phyloP scores from a whole-genome alignment of 768 basidiomycete species.

The Leucogyrophana mollusca region DNA sequence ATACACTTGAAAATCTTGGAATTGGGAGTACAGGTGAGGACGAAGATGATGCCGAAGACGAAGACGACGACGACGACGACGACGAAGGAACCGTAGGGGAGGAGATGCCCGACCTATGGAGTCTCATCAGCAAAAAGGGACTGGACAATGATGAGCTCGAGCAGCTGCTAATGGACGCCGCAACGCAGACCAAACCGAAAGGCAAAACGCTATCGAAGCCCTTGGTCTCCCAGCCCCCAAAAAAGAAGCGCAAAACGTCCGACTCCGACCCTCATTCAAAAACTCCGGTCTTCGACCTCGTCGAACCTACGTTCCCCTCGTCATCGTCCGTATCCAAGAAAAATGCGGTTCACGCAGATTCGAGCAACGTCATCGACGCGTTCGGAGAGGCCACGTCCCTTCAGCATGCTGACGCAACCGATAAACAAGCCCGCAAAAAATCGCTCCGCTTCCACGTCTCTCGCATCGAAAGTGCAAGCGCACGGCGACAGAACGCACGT shows the following conservation, averaged over 20 bases:
- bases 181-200: conserved; percentile 7
- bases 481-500: conserved; percentile 72
- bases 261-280: conserved; percentile 15
- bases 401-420: conserved; percentile 68
- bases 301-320: conserved; percentile 69
- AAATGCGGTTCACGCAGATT: conserved; percentile 10
- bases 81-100: conserved; percentile 32
- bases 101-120: conserved; percentile 45
- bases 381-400: conserved; percentile 78
- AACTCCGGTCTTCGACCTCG: conserved; percentile 66
- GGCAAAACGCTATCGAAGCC: conserved; percentile 17
- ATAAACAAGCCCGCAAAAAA: conserved; percentile 80
- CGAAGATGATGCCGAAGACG: conserved; percentile 47
- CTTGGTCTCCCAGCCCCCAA: conserved; percentile 35
- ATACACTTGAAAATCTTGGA: conserved; percentile 83
- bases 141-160: conserved; percentile 51
- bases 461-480: conserved; percentile 81
- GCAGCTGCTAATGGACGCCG: conserved; percentile 55
- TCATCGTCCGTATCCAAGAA: conserved; percentile 21
- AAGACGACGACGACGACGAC: conserved; percentile 33
- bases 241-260: conserved; percentile 60
- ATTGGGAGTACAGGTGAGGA: conserved; percentile 53
- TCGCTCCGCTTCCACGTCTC: conserved; percentile 92
- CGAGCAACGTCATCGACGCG: conserved; percentile 22
- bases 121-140: conserved; percentile 33